These are phyloP conservation scores for Avicennia marina DNA, from an alignment of 257 asterid species.

Conservation along the genomic window DNA sequence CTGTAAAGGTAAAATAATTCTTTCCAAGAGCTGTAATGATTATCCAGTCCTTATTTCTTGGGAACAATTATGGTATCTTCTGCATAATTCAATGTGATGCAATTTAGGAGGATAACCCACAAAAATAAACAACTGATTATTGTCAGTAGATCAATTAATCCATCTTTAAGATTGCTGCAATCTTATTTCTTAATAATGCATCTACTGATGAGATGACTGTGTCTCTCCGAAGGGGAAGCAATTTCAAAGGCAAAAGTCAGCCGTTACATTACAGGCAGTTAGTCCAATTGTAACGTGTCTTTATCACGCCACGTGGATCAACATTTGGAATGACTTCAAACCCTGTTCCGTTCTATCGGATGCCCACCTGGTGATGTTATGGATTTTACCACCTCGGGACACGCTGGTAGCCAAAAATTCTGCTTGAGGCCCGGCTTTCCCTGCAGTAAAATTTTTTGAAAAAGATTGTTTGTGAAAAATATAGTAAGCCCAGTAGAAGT, in stretches of 20 bases:
- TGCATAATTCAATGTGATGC: background rate
- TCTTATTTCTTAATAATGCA: background rate
- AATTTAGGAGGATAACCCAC: slow-evolving; percentile 13
- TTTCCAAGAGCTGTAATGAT: background rate
- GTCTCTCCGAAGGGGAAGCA: slow-evolving; percentile 4
- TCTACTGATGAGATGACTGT: slow-evolving; percentile 8
- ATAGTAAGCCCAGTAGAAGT: slow-evolving; percentile 19
- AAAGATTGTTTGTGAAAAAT: slow-evolving; percentile 24
- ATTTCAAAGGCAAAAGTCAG: background rate
- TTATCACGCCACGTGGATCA: slow-evolving; percentile 31
- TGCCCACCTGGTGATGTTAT: slow-evolving; percentile 21
- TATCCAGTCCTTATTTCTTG: background rate
- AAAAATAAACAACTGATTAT: background rate
- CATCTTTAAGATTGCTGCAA: background rate
- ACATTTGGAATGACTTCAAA: slow-evolving; percentile 15
- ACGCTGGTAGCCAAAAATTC: slow-evolving; percentile 8
- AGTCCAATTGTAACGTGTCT: slow-evolving; percentile 26
- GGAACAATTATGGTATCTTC: background rate
- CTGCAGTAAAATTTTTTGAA: slow-evolving; percentile 20
- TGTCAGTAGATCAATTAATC: slow-evolving; percentile 2
- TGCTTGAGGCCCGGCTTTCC: slow-evolving; percentile 25
- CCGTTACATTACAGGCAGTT: slow-evolving; percentile 23
- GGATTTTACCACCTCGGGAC: slow-evolving; percentile 15
- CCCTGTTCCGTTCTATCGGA: slow-evolving; percentile 19
- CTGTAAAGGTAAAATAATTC: background rate